Evolutionary conservation across 1,139 yeast genomes (phyloP).

Genomic region (Candida frijolesensis): DNA sequence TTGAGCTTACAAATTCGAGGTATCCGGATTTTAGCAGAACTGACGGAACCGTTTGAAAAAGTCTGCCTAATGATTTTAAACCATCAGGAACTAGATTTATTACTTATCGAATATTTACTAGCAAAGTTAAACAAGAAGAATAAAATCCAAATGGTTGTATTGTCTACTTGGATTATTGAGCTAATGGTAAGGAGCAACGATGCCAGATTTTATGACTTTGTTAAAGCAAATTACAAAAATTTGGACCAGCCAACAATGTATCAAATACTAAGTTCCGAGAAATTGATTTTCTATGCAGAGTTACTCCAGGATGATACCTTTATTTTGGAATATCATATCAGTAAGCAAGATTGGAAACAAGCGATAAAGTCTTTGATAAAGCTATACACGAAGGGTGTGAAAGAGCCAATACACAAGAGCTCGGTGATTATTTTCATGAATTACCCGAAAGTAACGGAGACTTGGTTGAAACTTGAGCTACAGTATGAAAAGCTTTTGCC

Average conservation of each 20-base stretch:
- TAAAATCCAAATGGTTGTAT: conserved; percentile 57
- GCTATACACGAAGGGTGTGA: conserved; percentile 35
- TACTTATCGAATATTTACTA: conserved; percentile 57
- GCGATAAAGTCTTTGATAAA: conserved; percentile 62
- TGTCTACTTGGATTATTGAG: conserved; percentile 87
- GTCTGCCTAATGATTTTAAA: conserved; percentile 67
- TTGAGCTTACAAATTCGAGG: conserved; percentile 48
- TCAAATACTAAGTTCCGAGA: conserved; percentile 71
- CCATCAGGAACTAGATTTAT: conserved; percentile 25
- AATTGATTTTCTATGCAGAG: conserved; percentile 69
- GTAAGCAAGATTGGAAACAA: conserved; percentile 70
- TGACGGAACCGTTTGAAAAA: conserved; percentile 71
- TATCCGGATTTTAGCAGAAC: conserved; percentile 62
- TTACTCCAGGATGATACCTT: conserved; percentile 67
- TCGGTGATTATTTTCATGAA: conserved; percentile 71
- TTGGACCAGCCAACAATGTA: conserved; percentile 70
- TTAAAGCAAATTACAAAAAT: conserved; percentile 46
- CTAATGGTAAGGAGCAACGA: conserved; percentile 32
- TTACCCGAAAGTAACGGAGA: conserved; percentile 64
- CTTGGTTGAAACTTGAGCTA: conserved; percentile 68
- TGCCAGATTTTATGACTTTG: conserved; percentile 48
- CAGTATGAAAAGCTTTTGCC: conserved; percentile 71
- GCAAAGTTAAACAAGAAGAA: conserved; percentile 47
- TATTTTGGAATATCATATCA: conserved; percentile 70
- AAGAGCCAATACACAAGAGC: conserved; percentile 58